phyloP scores from a whole-genome alignment of 306 rosid genomes.

The Castanea mollissima region DNA sequence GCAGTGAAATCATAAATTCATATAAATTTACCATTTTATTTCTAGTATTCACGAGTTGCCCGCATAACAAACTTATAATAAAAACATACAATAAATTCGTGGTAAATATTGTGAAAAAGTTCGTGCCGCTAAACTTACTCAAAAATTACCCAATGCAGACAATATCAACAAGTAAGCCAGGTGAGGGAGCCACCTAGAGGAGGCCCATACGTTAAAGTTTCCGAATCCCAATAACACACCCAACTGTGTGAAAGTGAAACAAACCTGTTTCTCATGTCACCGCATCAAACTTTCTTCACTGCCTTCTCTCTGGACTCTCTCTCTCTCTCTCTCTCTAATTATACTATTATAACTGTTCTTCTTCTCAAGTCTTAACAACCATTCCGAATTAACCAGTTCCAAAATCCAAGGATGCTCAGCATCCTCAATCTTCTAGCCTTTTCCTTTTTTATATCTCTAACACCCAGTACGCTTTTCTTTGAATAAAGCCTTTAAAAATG shows the following conservation, averaged over 20 bases:
- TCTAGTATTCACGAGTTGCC: no score
- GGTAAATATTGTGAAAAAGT: no score
- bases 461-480: slow-evolving; percentile 23
- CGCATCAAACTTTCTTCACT: slow-evolving; percentile 9
- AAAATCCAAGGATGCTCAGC: slow-evolving; percentile 14
- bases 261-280: background rate
- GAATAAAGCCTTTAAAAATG: slow-evolving; percentile 27
- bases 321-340: background rate
- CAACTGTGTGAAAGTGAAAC: background rate
- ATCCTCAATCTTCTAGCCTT: slow-evolving; percentile 1
- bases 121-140: no score
- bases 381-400: background rate
- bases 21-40: no score
- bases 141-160: no score
- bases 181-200: background rate
- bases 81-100: no score
- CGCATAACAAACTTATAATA: no score
- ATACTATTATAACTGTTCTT: background rate
- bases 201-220: slow-evolving; percentile 6
- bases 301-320: background rate
- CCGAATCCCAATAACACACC: slow-evolving; percentile 34
- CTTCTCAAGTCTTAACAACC: no score
- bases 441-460: slow-evolving; percentile 18
- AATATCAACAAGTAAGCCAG: no score
- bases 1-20: no score